Conservation (phyloP, 441 rosid species). For the Jatropha podagrica region DNA sequence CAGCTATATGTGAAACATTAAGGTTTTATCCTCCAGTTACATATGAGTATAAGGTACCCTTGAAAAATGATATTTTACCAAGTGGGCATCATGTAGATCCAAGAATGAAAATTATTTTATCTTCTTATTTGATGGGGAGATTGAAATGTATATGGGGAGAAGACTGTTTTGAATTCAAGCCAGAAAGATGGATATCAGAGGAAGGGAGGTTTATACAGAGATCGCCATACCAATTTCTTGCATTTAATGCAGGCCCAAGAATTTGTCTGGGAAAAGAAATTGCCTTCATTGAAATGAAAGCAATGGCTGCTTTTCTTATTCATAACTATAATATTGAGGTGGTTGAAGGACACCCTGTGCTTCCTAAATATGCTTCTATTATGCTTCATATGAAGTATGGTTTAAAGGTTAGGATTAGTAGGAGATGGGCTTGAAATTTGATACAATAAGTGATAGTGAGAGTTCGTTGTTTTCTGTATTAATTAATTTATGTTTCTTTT, state of each 20-base stretch:
- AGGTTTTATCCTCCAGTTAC: conserved; percentile 24
- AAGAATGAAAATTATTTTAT: not conserved
- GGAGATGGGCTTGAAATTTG: not conserved
- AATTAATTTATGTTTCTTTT: too few species aligned
- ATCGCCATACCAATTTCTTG: not conserved
- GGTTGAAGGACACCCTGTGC: not conserved
- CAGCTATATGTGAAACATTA: conserved; percentile 23
- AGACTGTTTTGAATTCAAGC: conserved; percentile 14
- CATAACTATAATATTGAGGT: not conserved
- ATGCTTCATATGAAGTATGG: conserved; percentile 22
- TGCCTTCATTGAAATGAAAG: conserved; percentile 8
- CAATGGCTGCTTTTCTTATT: not conserved
- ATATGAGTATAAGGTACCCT: not conserved
- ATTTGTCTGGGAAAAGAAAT: conserved; percentile 14
- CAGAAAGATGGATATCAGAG: conserved; percentile 13
- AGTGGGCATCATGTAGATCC: conserved; percentile 16
- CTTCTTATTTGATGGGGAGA: conserved; percentile 7
- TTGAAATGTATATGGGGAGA: conserved; percentile 11
- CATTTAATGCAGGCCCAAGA: conserved; percentile 21
- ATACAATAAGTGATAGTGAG: not conserved
- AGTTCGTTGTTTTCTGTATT: not conserved
- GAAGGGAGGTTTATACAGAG: conserved; percentile 1
- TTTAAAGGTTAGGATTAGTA: conserved; percentile 6
- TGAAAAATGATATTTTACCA: conserved; percentile 18
- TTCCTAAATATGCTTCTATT: not conserved